Percentiles rank a stretch among this genome's conserved stretches.
These are phyloP conservation scores for Microsporum audouinii DNA, from an alignment of 2,329 filamentous ascomycete genomes.

Conservation along the genomic window DNA sequence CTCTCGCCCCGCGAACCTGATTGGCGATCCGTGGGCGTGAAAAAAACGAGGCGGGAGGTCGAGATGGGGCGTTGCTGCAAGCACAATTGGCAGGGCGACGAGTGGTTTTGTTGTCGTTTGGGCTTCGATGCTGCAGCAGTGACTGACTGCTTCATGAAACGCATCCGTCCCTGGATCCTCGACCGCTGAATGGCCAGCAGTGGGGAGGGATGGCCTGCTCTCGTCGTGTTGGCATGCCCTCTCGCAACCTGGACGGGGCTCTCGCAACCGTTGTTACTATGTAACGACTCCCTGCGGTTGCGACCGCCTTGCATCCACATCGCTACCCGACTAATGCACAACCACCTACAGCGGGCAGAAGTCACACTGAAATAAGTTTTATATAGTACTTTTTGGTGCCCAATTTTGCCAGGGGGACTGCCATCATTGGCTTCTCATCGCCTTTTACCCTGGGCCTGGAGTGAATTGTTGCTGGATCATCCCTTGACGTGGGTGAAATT, in stretches of 20 bases:
- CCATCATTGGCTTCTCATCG: not conserved
- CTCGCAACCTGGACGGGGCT: not conserved
- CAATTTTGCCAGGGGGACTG: conserved; percentile 1
- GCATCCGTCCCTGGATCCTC: not conserved
- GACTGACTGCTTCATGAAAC: not conserved
- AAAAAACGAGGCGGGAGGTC: conserved; percentile 1
- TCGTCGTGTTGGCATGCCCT: not conserved
- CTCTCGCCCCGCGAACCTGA: conserved; percentile 9
- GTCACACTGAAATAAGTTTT: conserved; percentile 2
- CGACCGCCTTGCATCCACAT: conserved; percentile 3
- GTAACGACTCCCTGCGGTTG: not conserved
- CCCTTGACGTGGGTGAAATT: conserved; percentile 3
- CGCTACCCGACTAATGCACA: conserved; percentile 8
- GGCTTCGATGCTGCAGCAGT: conserved; percentile 3
- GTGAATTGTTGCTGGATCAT: conserved; percentile 5
- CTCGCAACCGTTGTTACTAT: not conserved
- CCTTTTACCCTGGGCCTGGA: not conserved
- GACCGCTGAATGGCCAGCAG: not conserved
- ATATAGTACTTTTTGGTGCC: not conserved
- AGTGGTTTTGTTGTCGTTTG: not conserved
- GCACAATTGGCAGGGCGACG: conserved; percentile 3
- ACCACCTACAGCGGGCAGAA: not conserved
- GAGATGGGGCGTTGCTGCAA: not conserved
- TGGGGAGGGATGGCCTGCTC: not conserved
- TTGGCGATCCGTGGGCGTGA: conserved; percentile 9